These are phyloP conservation scores for Suhomyces xylopsoci DNA, from an alignment of 805 yeast species.

Conservation along the genomic window DNA sequence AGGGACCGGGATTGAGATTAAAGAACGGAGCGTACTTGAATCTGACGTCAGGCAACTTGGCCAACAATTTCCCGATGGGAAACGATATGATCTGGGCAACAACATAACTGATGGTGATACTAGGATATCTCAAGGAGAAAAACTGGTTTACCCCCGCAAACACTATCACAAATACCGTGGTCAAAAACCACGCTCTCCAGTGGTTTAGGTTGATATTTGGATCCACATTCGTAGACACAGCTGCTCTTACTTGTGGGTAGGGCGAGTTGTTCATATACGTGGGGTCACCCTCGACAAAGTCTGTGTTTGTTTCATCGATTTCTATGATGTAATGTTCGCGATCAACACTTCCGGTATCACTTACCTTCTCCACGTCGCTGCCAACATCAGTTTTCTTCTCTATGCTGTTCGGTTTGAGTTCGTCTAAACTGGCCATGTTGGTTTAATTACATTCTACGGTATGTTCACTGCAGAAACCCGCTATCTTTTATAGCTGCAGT, in stretches of 20 bases:
- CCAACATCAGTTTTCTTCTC: constrained; percentile 2
- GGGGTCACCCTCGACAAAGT: constrained; percentile 14
- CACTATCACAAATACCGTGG: constrained; percentile 19
- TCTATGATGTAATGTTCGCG: constrained; percentile 11
- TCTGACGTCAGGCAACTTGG: constrained; percentile 11
- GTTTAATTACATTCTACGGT: background rate
- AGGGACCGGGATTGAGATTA: constrained; percentile 21
- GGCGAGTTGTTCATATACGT: constrained; percentile 17
- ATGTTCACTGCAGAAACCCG: background rate
- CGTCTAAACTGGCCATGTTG: background rate
- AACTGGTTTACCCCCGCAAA: constrained; percentile 25
- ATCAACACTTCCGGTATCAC: constrained; percentile 7
- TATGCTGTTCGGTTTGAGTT: background rate
- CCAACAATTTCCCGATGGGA: constrained; percentile 21
- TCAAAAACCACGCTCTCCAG: constrained; percentile 20
- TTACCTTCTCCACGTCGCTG: constrained; percentile 3
- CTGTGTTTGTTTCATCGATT: constrained; percentile 9
- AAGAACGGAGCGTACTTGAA: constrained; percentile 13
- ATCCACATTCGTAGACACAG: constrained; percentile 18
- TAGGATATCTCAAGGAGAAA: constrained; percentile 24
- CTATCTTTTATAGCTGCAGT: background rate
- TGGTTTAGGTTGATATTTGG: constrained; percentile 15
- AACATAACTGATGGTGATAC: constrained; percentile 20
- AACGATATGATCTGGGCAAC: constrained; percentile 24
- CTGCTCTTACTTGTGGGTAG: constrained; percentile 22